Conservation (phyloP, 2,329 filamentous ascomycete genomes). For the Phialophora macrospora region DNA sequence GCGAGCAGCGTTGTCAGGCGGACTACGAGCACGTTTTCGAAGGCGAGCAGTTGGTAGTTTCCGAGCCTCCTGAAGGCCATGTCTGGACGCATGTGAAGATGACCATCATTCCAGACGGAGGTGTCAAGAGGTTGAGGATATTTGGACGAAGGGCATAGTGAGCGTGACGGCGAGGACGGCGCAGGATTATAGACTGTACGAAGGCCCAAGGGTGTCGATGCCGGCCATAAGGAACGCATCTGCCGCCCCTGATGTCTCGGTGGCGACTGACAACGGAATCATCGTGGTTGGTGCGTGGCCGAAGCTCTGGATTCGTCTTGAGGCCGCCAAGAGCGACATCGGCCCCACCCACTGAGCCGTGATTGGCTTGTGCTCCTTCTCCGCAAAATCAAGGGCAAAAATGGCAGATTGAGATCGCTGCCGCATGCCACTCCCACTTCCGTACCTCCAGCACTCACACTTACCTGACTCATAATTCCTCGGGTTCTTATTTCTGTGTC, state of each 20-base stretch:
- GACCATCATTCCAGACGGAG: conserved; percentile 90
- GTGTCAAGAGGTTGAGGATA: conserved; percentile 83
- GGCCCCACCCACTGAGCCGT: conserved; percentile 8
- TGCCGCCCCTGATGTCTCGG: neutral
- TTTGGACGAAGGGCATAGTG: conserved; percentile 65
- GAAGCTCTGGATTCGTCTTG: conserved; percentile 7
- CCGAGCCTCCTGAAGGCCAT: conserved; percentile 72
- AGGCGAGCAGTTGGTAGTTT: conserved; percentile 42
- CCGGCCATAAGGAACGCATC: conserved; percentile 2
- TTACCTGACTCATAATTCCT: conserved; percentile 27
- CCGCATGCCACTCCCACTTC: conserved; percentile 19
- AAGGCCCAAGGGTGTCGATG: neutral
- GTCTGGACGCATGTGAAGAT: conserved; percentile 83
- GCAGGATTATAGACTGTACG: neutral
- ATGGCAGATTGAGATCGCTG: conserved; percentile 15
- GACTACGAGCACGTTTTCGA: conserved; percentile 51
- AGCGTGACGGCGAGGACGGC: neutral
- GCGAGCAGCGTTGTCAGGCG: conserved; percentile 47
- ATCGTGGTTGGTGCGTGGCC: conserved; percentile 15
- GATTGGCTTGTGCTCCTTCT: conserved; percentile 10
- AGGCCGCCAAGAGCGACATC: conserved; percentile 33
- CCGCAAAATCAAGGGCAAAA: conserved; percentile 22
- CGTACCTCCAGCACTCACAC: conserved; percentile 2
- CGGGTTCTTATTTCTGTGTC: neutral
- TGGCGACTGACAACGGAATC: conserved; percentile 3